A percentile compares a stretch with the other conserved stretches of the same genome.
phyloP scores from a whole-genome alignment of 2,329 filamentous ascomycete species.

The Epichloe uncinata region DNA sequence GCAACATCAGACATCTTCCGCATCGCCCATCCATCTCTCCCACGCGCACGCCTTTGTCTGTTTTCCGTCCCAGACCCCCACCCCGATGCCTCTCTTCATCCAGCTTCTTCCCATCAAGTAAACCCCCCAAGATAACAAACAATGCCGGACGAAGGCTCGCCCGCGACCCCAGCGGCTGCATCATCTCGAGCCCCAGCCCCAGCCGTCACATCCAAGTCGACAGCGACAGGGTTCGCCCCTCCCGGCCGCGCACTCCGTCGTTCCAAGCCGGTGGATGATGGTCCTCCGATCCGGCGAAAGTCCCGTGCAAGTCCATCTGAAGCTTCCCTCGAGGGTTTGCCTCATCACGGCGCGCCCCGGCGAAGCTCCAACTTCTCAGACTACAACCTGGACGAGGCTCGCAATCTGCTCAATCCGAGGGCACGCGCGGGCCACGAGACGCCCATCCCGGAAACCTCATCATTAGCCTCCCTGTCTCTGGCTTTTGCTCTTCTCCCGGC shows the following conservation, averaged over 20 bases:
- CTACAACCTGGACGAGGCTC: constrained; percentile 55
- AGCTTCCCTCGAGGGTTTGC: constrained; percentile 14
- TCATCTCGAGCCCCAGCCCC: not conserved
- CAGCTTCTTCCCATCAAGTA: too few relatives aligned
- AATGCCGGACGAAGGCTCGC: constrained; percentile 11
- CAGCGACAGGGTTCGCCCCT: constrained; percentile 6
- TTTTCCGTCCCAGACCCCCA: not conserved
- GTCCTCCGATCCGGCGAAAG: constrained; percentile 9
- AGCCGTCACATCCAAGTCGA: constrained; percentile 1
- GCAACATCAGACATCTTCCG: too few relatives aligned
- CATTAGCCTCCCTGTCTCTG: constrained; percentile 70
- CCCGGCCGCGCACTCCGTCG: constrained; percentile 28
- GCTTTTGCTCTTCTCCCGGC: constrained; percentile 76
- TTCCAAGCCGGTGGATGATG: constrained; percentile 27
- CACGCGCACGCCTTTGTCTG: not conserved
- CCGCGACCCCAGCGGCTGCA: not conserved
- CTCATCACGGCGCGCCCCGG: constrained; percentile 28
- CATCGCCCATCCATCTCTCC: too few relatives aligned
- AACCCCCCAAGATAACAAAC: not conserved
- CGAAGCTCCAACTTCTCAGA: constrained; percentile 72
- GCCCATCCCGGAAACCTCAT: constrained; percentile 40
- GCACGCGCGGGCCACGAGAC: constrained; percentile 26
- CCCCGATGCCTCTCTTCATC: not conserved
- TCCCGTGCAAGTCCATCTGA: constrained; percentile 13
- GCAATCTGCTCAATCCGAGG: constrained; percentile 47